Evolutionary conservation across 1,139 yeast genomes (phyloP).

Genomic region (Insectozyma bohioensis): DNA sequence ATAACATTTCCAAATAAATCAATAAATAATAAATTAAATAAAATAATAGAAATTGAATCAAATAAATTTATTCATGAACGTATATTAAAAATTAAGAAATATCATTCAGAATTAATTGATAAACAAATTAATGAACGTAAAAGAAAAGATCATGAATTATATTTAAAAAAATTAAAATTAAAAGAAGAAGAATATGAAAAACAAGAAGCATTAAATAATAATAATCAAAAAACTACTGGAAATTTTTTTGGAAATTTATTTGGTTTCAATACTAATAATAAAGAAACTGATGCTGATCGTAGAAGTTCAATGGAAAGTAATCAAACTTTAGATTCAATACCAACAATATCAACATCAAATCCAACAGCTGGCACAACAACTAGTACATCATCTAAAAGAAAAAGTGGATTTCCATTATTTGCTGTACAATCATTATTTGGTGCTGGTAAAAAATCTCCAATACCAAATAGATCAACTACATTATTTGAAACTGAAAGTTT

Average conservation of each 20-base stretch:
- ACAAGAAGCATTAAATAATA: conserved; percentile 6
- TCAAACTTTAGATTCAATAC: conserved; percentile 7
- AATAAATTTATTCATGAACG: conserved; percentile 40
- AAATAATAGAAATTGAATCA: conserved; percentile 37
- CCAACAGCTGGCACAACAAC: neutral
- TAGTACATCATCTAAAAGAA: conserved; percentile 6
- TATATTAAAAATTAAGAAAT: conserved; percentile 38
- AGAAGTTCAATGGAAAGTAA: conserved; percentile 10
- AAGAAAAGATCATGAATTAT: conserved; percentile 40
- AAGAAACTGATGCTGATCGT: conserved; percentile 3
- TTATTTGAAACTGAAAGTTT: conserved; percentile 1
- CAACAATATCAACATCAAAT: conserved; percentile 2
- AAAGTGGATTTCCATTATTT: conserved; percentile 10
- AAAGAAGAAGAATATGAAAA: conserved; percentile 44
- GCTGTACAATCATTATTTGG: conserved; percentile 9
- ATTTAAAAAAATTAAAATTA: conserved; percentile 33
- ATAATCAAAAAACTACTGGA: conserved; percentile 6
- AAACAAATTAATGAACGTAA: conserved; percentile 43
- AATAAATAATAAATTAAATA: conserved; percentile 25
- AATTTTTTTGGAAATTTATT: conserved; percentile 12
- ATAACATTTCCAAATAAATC: conserved; percentile 20
- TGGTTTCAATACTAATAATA: conserved; percentile 7
- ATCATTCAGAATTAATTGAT: conserved; percentile 39
- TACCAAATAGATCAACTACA: conserved; percentile 2
- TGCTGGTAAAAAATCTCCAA: conserved; percentile 7